Evolutionary conservation across 169 alveolate species (phyloP).

Genomic region (Miamiensis avidus): DNA sequence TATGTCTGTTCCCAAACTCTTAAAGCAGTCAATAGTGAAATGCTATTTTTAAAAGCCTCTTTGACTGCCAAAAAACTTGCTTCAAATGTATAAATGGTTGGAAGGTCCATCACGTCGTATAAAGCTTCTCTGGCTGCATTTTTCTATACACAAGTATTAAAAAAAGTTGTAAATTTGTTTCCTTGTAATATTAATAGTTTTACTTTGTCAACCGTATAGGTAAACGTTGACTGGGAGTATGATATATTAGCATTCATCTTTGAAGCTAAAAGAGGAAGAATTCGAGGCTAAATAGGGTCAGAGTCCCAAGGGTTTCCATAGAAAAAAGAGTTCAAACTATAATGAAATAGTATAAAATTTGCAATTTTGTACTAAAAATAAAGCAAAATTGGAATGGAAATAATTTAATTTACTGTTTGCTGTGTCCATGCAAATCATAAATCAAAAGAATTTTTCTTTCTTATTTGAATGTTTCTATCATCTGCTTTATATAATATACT

Average conservation of each 20-base stretch:
- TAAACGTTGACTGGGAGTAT: conserved; percentile 50
- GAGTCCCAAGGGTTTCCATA: conserved; percentile 53
- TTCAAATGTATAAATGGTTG: not conserved
- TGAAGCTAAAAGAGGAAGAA: conserved; percentile 61
- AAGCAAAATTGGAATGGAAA: not conserved
- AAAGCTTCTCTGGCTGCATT: not conserved
- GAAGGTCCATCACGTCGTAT: not conserved
- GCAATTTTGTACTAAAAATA: not conserved
- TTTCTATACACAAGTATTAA: not conserved
- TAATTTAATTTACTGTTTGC: conserved; percentile 46
- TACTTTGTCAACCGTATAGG: not conserved
- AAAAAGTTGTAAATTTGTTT: no score
- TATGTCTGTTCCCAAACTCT: not conserved
- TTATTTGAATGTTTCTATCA: conserved; percentile 54
- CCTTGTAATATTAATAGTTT: no score
- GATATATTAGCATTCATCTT: conserved; percentile 48
- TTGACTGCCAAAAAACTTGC: not conserved
- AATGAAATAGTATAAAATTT: not conserved
- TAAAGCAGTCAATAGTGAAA: not conserved
- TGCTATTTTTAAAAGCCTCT: not conserved
- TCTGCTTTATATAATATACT: conserved; percentile 57
- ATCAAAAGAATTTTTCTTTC: conserved; percentile 53
- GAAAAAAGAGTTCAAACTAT: conserved; percentile 52
- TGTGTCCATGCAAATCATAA: conserved; percentile 84
- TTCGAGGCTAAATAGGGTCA: conserved; percentile 46